A percentile compares a stretch with the other conserved stretches of the same genome.
These are phyloP conservation scores for Cephalotrichum gorgonifer DNA, from an alignment of 2,329 filamentous ascomycete genomes.

Conservation along the genomic window DNA sequence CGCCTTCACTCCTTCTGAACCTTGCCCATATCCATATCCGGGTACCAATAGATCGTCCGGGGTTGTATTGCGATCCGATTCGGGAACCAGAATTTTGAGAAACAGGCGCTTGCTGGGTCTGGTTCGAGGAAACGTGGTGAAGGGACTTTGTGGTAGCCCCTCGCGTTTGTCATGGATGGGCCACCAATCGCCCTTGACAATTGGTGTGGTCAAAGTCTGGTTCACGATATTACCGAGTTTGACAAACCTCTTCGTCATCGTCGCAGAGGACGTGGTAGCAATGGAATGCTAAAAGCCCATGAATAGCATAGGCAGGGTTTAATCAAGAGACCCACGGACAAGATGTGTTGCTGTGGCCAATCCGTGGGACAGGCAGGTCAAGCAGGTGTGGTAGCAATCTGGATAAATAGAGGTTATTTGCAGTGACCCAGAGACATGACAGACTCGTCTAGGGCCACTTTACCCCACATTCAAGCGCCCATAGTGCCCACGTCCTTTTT, in stretches of 20 bases:
- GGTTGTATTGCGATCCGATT: neutral
- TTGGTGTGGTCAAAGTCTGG: neutral
- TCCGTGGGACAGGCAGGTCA: neutral
- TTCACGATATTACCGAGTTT: neutral
- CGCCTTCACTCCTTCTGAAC: neutral
- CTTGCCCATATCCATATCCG: neutral
- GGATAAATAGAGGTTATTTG: conserved; percentile 5
- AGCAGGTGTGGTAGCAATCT: conserved; percentile 9
- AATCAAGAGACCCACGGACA: neutral
- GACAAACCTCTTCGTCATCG: conserved; percentile 5
- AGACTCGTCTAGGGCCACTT: conserved; percentile 1
- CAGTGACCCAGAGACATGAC: neutral
- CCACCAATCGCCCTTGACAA: neutral
- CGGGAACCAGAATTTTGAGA: neutral
- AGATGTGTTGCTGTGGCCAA: neutral
- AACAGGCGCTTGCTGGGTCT: too few species aligned
- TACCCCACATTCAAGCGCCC: conserved; percentile 4
- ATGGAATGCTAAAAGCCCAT: neutral
- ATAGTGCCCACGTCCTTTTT: neutral
- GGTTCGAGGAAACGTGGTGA: neutral
- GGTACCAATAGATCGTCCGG: neutral
- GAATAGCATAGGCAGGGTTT: neutral
- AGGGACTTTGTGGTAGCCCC: neutral
- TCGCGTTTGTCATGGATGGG: neutral
- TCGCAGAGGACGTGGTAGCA: neutral